A percentile compares a stretch with the other conserved stretches of the same genome.
Evolutionary conservation across 1,284 basidiomycete genomes (phyloP).

Genomic region (Ceratobasidium sp.): DNA sequence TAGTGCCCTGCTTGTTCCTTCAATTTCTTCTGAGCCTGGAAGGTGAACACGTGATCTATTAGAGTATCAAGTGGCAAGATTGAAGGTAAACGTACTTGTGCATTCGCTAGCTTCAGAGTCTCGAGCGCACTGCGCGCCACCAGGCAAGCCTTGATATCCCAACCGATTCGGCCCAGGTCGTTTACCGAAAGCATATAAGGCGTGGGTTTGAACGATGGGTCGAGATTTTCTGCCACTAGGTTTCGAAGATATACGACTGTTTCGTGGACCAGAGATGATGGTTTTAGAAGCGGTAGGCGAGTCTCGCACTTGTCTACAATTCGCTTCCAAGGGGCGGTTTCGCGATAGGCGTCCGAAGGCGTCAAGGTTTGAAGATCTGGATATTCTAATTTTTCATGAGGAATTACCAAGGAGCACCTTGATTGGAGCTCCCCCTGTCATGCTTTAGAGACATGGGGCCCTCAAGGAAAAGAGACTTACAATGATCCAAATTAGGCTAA

Average conservation of each 20-base stretch:
- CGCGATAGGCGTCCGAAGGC: conserved; percentile 23
- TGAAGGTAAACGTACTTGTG: neutral
- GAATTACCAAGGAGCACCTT: neutral
- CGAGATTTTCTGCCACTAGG: neutral
- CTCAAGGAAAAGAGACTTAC: neutral
- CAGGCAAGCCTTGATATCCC: conserved; percentile 22
- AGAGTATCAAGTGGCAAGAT: neutral
- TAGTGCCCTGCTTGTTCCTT: neutral
- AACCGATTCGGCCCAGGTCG: conserved; percentile 4
- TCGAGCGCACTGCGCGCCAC: conserved; percentile 15
- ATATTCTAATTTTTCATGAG: neutral
- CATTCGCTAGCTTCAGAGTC: neutral
- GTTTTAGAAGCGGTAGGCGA: neutral
- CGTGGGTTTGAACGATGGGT: neutral
- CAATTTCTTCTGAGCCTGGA: neutral
- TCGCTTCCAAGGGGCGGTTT: conserved; percentile 1
- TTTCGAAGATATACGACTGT: conserved; percentile 10
- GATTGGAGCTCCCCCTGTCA: conserved; percentile 9
- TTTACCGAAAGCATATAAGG: neutral
- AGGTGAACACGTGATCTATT: neutral
- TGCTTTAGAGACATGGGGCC: neutral
- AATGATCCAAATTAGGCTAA: conserved; percentile 25
- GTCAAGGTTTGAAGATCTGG: conserved; percentile 4
- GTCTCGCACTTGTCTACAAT: conserved; percentile 24
- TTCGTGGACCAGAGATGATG: conserved; percentile 12